Evolutionary conservation across 331 rosid genomes (phyloP).

Genomic region (Malus hybrid): DNA sequence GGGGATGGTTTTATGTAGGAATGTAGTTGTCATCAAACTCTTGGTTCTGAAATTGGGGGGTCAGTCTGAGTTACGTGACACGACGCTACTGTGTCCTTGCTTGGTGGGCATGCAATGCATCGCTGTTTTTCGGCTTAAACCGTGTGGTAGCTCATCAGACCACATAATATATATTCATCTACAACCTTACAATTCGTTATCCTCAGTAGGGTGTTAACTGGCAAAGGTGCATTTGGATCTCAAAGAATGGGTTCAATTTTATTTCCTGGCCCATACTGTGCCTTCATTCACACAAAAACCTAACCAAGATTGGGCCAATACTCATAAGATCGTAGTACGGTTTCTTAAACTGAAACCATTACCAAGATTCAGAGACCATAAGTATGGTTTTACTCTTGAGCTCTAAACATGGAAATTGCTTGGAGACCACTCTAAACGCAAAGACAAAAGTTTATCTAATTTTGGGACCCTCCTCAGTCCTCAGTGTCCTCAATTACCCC

Average conservation of each 20-base stretch:
- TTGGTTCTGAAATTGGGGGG: background rate
- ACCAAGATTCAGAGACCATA: too few species aligned
- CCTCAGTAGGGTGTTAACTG: background rate
- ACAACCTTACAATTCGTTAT: slow-evolving; percentile 11
- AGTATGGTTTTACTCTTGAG: background rate
- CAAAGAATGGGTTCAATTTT: too few species aligned
- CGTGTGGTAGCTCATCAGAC: background rate
- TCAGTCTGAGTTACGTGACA: background rate
- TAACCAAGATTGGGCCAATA: too few species aligned
- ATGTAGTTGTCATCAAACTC: background rate
- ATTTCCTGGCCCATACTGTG: too few species aligned
- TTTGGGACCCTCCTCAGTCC: background rate
- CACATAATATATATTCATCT: background rate
- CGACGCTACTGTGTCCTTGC: background rate
- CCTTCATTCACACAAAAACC: too few species aligned
- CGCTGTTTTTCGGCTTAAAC: background rate
- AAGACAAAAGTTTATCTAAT: background rate
- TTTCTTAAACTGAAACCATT: too few species aligned
- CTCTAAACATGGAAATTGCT: background rate
- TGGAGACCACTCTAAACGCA: background rate
- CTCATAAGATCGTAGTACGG: too few species aligned
- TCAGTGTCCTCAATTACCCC: too few species aligned
- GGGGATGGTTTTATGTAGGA: background rate
- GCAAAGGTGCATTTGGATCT: too few species aligned
- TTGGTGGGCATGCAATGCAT: background rate